These are phyloP conservation scores for Arthrobotrys entomopaga DNA, from an alignment of 2,329 filamentous ascomycete species.

Conservation along the genomic window DNA sequence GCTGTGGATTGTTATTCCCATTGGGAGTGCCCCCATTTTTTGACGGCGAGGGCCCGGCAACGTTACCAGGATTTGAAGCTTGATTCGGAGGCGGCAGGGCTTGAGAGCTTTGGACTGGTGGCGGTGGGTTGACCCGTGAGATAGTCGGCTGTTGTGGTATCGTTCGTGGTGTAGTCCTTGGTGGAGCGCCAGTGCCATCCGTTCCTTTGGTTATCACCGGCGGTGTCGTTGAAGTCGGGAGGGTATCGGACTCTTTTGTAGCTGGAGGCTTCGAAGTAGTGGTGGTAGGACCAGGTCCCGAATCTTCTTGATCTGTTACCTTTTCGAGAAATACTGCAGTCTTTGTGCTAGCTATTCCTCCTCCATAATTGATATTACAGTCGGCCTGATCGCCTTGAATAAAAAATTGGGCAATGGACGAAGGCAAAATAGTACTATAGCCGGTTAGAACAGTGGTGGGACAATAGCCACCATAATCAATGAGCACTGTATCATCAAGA, in stretches of 20 bases:
- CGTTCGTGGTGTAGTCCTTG: conserved; percentile 21
- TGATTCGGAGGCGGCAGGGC: conserved; percentile 8
- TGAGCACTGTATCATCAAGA: conserved; percentile 27
- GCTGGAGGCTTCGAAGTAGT: conserved; percentile 25
- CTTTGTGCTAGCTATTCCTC: conserved; percentile 44
- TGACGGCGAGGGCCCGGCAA: background rate
- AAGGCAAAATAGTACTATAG: conserved; percentile 30
- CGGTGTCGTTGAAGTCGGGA: conserved; percentile 17
- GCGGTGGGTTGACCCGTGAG: conserved; percentile 11
- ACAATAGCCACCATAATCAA: conserved; percentile 42
- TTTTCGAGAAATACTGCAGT: conserved; percentile 40
- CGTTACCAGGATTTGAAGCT: background rate
- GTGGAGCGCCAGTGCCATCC: conserved; percentile 16
- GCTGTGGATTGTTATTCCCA: background rate
- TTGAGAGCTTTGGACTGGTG: conserved; percentile 35
- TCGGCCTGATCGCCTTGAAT: conserved; percentile 23
- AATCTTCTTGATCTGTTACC: conserved; percentile 24
- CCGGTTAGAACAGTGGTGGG: conserved; percentile 40
- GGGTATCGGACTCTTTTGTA: conserved; percentile 21
- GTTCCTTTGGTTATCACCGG: conserved; percentile 21
- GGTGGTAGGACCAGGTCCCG: background rate
- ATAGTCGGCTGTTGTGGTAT: conserved; percentile 16
- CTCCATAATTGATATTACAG: conserved; percentile 42
- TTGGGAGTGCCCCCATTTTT: background rate
- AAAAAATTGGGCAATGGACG: conserved; percentile 20